These are phyloP conservation scores for Plantago rigida DNA, from an alignment of 305 asterid genomes.

Conservation along the genomic window DNA sequence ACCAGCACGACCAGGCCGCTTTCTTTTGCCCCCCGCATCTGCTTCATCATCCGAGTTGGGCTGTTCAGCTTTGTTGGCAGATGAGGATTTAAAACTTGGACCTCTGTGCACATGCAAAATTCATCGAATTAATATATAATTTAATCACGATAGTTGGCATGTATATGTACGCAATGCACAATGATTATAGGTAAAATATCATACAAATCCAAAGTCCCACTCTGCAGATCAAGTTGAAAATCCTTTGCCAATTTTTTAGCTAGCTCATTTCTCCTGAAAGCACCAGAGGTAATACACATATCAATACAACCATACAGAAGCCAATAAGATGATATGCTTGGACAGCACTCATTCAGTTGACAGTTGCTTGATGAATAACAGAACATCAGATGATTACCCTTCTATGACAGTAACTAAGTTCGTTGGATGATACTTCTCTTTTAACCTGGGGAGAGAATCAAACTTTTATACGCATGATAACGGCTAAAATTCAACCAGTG, in stretches of 20 bases:
- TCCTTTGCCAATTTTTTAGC: constrained; percentile 77
- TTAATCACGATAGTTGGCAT: constrained; percentile 8
- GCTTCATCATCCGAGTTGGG: constrained; percentile 78
- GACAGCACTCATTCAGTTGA: background rate
- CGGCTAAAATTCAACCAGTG: constrained; percentile 11
- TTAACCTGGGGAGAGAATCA: constrained; percentile 53
- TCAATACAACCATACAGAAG: constrained; percentile 13
- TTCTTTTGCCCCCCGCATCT: constrained; percentile 63
- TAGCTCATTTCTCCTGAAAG: constrained; percentile 71
- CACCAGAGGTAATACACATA: constrained; percentile 4
- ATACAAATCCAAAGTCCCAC: constrained; percentile 79
- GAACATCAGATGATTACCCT: constrained; percentile 40
- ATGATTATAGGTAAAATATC: constrained; percentile 24
- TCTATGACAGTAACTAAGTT: constrained; percentile 76
- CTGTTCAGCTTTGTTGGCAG: constrained; percentile 59
- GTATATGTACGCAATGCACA: background rate
- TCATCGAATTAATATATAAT: constrained; percentile 13
- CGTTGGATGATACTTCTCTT: constrained; percentile 93
- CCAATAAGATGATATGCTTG: constrained; percentile 9
- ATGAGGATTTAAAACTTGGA: constrained; percentile 55
- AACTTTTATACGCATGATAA: constrained; percentile 20
- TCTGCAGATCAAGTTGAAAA: constrained; percentile 82
- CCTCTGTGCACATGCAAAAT: constrained; percentile 47
- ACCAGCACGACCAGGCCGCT: constrained; percentile 50
- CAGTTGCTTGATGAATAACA: background rate